phyloP scores from a whole-genome alignment of 129 eudicot species.

The Pulicaria dysenterica region DNA sequence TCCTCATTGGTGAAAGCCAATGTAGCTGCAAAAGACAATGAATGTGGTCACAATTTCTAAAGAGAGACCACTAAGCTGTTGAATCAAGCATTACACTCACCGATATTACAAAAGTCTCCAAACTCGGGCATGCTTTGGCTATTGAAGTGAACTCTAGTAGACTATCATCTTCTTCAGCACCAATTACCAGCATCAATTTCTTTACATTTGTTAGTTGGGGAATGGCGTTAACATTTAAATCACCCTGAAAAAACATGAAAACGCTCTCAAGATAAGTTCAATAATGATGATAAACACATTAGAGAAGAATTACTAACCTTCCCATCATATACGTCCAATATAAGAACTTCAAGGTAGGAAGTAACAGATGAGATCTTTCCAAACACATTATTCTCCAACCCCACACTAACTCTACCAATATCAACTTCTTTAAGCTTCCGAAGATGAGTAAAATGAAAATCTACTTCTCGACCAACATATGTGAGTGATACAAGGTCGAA shows the following conservation, averaged over 20 bases:
- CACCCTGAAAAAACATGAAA: conserved; percentile 33
- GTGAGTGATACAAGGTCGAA: conserved; percentile 38
- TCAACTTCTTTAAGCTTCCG: conserved; percentile 43
- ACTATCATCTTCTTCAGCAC: conserved; percentile 43
- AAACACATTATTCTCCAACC: conserved; percentile 40
- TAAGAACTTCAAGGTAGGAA: conserved; percentile 38
- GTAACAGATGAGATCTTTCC: conserved; percentile 36
- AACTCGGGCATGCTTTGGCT: conserved; percentile 38
- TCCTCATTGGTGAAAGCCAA: conserved; percentile 12
- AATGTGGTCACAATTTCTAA: neutral
- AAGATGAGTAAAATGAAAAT: conserved; percentile 34
- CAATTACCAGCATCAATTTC: conserved; percentile 35
- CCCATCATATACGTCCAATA: neutral
- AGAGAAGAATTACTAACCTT: neutral
- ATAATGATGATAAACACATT: neutral
- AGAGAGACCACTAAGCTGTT: too few species aligned
- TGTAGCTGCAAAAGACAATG: conserved; percentile 2
- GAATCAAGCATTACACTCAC: conserved; percentile 10
- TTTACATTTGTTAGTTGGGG: conserved; percentile 44
- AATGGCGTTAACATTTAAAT: conserved; percentile 20
- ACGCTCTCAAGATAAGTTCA: neutral
- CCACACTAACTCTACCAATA: conserved; percentile 23
- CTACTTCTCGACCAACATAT: conserved; percentile 31
- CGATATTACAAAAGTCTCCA: conserved; percentile 44
- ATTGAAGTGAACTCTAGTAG: conserved; percentile 42